These are phyloP conservation scores for Ustilago nuda DNA, from an alignment of 1,284 basidiomycete species.

Conservation along the genomic window DNA sequence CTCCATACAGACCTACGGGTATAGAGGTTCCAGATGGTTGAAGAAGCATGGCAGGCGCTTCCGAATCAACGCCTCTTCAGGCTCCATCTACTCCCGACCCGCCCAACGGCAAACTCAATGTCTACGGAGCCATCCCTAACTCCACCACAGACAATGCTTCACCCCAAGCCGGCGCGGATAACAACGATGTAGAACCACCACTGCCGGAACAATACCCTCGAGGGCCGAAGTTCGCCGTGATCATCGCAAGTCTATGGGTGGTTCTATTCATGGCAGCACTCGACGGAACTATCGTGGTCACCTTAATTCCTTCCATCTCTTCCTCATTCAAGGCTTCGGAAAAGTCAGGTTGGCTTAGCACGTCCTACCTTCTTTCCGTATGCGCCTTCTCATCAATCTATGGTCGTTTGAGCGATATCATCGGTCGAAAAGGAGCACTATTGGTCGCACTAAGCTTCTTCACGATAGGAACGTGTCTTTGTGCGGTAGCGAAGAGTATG, in stretches of 20 bases:
- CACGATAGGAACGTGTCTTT: constrained; percentile 61
- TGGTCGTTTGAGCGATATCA: constrained; percentile 64
- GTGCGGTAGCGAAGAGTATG: constrained; percentile 59
- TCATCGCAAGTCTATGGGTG: constrained; percentile 64
- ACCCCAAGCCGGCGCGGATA: background rate
- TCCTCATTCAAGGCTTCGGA: constrained; percentile 66
- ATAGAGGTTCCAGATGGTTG: background rate
- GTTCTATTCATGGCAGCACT: constrained; percentile 64
- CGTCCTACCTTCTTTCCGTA: constrained; percentile 65
- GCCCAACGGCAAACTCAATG: background rate
- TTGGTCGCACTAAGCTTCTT: constrained; percentile 64
- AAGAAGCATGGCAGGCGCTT: constrained; percentile 20
- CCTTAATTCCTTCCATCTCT: constrained; percentile 62
- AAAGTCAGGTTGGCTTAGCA: constrained; percentile 64
- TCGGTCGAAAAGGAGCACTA: constrained; percentile 64
- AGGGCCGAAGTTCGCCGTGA: constrained; percentile 56
- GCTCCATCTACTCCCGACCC: background rate
- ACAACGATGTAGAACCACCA: background rate
- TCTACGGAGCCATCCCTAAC: constrained; percentile 18
- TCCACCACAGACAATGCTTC: constrained; percentile 12
- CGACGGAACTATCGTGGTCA: constrained; percentile 67
- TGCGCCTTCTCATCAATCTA: constrained; percentile 67
- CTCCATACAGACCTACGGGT: background rate
- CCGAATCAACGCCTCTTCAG: constrained; percentile 29
- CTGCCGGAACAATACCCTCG: constrained; percentile 10